phyloP scores from a whole-genome alignment of 305 asterid species.

The Solanum chacoense region DNA sequence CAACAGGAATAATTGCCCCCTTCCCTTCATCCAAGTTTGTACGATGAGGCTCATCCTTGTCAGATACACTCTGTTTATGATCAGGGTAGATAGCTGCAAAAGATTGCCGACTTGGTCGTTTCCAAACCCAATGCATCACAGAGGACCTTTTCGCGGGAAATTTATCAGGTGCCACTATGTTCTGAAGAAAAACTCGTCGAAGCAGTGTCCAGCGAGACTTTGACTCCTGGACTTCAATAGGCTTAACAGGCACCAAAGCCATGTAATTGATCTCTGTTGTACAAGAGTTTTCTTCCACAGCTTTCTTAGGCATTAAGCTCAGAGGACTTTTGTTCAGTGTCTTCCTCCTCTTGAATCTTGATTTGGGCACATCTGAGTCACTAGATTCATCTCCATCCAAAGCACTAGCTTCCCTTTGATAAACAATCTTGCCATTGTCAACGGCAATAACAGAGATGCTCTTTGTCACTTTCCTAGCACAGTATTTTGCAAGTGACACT shows the following conservation, averaged over 20 bases:
- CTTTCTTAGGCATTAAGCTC: constrained; percentile 26
- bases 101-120: constrained; percentile 46
- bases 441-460: constrained; percentile 50
- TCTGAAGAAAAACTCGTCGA: constrained; percentile 34
- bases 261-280: constrained; percentile 20
- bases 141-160: constrained; percentile 39
- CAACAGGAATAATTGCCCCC: constrained; percentile 27
- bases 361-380: constrained; percentile 16
- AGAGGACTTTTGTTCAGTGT: constrained; percentile 29
- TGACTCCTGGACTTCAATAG: constrained; percentile 23
- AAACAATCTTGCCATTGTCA: constrained; percentile 62
- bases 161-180: constrained; percentile 18
- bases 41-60: constrained; percentile 18
- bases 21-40: constrained; percentile 22
- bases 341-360: constrained; percentile 33
- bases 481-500: constrained; percentile 67
- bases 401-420: constrained; percentile 35
- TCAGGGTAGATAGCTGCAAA: constrained; percentile 62
- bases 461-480: constrained; percentile 50
- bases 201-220: constrained; percentile 59
- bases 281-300: constrained; percentile 4
- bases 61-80: constrained; percentile 37
- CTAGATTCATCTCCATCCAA: constrained; percentile 16
- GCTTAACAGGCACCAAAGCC: constrained; percentile 51
- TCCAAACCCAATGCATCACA: constrained; percentile 39